These are phyloP conservation scores for Neoscytalidium dimidiatum DNA, from an alignment of 2,329 filamentous ascomycete genomes.

Conservation along the genomic window DNA sequence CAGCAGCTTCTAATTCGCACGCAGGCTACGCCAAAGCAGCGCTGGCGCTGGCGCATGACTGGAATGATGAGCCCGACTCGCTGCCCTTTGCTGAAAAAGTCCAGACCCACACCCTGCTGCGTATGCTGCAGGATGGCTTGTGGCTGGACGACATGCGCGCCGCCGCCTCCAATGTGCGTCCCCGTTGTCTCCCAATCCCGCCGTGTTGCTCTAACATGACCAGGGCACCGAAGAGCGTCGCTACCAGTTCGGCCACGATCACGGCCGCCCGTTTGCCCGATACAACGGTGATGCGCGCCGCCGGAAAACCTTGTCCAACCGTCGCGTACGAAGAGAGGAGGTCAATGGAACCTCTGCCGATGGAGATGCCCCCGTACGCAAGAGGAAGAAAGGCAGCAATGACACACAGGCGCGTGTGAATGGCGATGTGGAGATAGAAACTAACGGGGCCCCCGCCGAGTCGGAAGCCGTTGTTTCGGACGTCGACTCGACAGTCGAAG, in stretches of 20 bases:
- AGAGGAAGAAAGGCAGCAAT: slow-evolving; percentile 34
- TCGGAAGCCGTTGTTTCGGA: slow-evolving; percentile 39
- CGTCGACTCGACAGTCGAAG: slow-evolving; percentile 39
- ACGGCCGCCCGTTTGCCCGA: slow-evolving; percentile 40
- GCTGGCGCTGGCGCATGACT: slow-evolving; percentile 62
- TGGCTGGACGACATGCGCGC: slow-evolving; percentile 47
- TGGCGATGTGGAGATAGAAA: slow-evolving; percentile 52
- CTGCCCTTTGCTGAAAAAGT: slow-evolving; percentile 63
- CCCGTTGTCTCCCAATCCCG: background rate
- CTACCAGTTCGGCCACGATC: slow-evolving; percentile 41
- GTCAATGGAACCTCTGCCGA: slow-evolving; percentile 32
- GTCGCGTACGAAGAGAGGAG: slow-evolving; percentile 11
- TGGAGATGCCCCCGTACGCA: slow-evolving; percentile 34
- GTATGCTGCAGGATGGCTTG: slow-evolving; percentile 65
- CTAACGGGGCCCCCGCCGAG: slow-evolving; percentile 36
- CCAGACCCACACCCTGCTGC: slow-evolving; percentile 60
- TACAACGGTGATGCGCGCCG: slow-evolving; percentile 36
- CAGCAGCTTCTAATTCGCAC: slow-evolving; percentile 1
- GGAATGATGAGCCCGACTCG: slow-evolving; percentile 62
- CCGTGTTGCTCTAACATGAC: background rate
- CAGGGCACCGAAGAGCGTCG: slow-evolving; percentile 25
- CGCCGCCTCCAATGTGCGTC: slow-evolving; percentile 19
- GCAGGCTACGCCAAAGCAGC: slow-evolving; percentile 61
- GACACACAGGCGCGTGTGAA: slow-evolving; percentile 38
- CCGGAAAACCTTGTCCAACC: slow-evolving; percentile 14